phyloP scores from a whole-genome alignment of 495 filamentous ascomycete species.

The Cudoniella acicularis region DNA sequence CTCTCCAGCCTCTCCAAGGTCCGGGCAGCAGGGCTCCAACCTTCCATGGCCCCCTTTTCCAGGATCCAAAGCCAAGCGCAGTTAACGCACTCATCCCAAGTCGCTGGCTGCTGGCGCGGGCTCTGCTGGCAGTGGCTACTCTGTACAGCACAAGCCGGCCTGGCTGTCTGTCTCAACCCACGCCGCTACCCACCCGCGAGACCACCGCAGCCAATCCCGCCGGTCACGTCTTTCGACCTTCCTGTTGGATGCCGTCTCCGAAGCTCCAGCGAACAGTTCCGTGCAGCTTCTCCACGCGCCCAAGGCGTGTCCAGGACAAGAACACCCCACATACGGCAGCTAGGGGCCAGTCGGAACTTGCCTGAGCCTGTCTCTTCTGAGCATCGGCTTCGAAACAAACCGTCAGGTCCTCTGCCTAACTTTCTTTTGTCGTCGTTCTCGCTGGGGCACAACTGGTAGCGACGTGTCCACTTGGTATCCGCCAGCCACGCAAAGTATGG shows the following conservation, averaged over 20 bases:
- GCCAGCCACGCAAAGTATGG: not conserved
- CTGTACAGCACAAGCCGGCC: too few relatives aligned
- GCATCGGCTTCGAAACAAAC: not conserved
- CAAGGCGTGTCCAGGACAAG: not conserved
- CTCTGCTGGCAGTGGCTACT: too few relatives aligned
- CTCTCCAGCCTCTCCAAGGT: too few relatives aligned
- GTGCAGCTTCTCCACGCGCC: constrained; percentile 5
- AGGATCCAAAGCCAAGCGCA: too few relatives aligned
- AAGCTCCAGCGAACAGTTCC: constrained; percentile 3
- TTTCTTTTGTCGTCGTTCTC: not conserved
- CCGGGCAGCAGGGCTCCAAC: too few relatives aligned
- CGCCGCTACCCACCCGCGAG: not conserved
- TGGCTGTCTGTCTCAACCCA: not conserved
- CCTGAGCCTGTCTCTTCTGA: not conserved
- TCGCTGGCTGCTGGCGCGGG: not conserved
- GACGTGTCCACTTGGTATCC: not conserved
- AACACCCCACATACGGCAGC: constrained; percentile 7
- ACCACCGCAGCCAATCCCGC: not conserved
- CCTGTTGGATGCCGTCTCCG: not conserved
- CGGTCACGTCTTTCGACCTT: not conserved
- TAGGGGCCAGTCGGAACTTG: not conserved
- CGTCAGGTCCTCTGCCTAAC: not conserved
- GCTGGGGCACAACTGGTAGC: too few relatives aligned
- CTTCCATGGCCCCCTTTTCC: too few relatives aligned
- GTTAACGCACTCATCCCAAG: not conserved